Percentiles rank a stretch among this genome's conserved stretches.
Conservation (phyloP, 2,329 filamentous ascomycete genomes). For the Cryphonectria carpinicola region DNA sequence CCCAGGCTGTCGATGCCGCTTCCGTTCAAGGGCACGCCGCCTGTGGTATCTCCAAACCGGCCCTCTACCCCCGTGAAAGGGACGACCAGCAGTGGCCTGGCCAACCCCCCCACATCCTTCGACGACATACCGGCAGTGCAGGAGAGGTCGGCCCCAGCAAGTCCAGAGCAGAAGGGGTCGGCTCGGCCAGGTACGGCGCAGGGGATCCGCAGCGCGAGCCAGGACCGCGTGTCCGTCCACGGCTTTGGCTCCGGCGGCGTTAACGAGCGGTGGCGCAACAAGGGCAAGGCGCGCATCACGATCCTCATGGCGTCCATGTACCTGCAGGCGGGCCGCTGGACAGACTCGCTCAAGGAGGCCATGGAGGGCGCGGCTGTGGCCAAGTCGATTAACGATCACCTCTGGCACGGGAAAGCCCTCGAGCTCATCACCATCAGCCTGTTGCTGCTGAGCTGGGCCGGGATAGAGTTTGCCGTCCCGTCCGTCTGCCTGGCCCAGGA, state of each 20-base stretch:
- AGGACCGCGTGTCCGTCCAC: conserved; percentile 64
- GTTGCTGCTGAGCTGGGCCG: conserved; percentile 81
- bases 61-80: conserved; percentile 54
- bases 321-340: conserved; percentile 87
- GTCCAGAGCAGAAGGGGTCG: conserved; percentile 45
- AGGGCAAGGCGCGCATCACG: conserved; percentile 77
- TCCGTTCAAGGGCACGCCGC: conserved; percentile 50
- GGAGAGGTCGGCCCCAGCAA: conserved; percentile 40
- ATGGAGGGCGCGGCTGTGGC: conserved; percentile 78
- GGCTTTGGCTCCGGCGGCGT: conserved; percentile 74
- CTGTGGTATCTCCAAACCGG: conserved; percentile 48
- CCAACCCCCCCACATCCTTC: conserved; percentile 53
- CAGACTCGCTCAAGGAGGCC: conserved; percentile 82
- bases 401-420: conserved; percentile 97
- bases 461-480: conserved; percentile 80
- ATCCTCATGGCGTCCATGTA: conserved; percentile 85
- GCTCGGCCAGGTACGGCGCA: conserved; percentile 41
- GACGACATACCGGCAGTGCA: conserved; percentile 49
- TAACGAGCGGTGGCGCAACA: conserved; percentile 77
- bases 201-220: conserved; percentile 37
- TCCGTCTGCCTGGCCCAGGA: conserved; percentile 58
- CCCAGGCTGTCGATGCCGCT: conserved; percentile 77
- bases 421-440: conserved; percentile 85
- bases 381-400: conserved; percentile 80
- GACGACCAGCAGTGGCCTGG: conserved; percentile 43